Percentiles rank a stretch among this genome's conserved stretches.
These are phyloP conservation scores for Penicillium sp. DNA, from an alignment of 2,329 filamentous ascomycete species.

Conservation along the genomic window DNA sequence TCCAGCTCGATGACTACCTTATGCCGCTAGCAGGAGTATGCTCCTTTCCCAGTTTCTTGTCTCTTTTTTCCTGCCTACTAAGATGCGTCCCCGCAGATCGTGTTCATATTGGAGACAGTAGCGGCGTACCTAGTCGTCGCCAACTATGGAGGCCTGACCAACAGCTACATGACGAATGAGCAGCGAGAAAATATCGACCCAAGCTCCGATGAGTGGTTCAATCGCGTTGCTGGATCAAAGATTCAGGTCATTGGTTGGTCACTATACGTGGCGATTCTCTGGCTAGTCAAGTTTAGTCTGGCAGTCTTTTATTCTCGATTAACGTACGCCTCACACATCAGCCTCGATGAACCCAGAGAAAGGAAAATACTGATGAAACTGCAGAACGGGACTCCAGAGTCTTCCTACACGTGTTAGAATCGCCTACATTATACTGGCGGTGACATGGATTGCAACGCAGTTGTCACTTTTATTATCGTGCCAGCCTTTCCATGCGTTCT, in stretches of 20 bases:
- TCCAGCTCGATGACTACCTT: constrained; percentile 26
- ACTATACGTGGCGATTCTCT: constrained; percentile 57
- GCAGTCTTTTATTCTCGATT: constrained; percentile 60
- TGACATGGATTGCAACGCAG: constrained; percentile 53
- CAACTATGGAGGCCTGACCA: constrained; percentile 55
- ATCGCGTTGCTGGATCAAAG: constrained; percentile 56
- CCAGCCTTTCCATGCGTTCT: constrained; percentile 57
- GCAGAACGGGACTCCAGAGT: constrained; percentile 42
- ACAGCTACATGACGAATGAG: constrained; percentile 59
- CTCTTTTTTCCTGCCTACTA: not conserved
- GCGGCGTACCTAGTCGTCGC: constrained; percentile 54
- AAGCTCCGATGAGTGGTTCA: constrained; percentile 49
- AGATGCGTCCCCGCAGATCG: constrained; percentile 35
- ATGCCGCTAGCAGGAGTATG: constrained; percentile 26
- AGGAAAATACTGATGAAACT: not conserved
- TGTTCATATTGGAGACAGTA: constrained; percentile 54
- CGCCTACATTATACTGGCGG: constrained; percentile 53
- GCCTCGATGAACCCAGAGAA: not conserved
- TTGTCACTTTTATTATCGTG: constrained; percentile 58
- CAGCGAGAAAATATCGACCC: constrained; percentile 52
- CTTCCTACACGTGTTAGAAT: constrained; percentile 52
- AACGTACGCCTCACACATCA: constrained; percentile 38
- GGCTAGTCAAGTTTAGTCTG: constrained; percentile 58
- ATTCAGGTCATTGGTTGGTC: constrained; percentile 59
- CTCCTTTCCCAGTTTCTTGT: not conserved